phyloP scores from a whole-genome alignment of 768 basidiomycete species.

The Chalciporus piperatus region DNA sequence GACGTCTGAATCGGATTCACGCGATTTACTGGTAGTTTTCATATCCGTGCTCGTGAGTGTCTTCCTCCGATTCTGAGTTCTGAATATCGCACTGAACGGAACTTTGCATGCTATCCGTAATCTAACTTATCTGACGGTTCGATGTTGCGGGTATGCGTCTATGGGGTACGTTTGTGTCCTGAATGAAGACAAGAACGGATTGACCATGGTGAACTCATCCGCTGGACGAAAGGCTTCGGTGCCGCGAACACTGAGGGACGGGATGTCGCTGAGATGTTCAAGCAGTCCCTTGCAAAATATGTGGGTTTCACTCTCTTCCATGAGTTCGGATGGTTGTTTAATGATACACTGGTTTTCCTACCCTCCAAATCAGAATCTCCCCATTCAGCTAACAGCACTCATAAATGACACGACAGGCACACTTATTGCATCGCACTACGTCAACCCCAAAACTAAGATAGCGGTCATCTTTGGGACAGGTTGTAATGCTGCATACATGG shows the following conservation, averaged over 20 bases:
- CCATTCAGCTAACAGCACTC: constrained; percentile 76
- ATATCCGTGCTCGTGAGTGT: constrained; percentile 85
- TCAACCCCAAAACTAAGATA: constrained; percentile 86
- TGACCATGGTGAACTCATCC: constrained; percentile 90
- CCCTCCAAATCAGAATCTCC: constrained; percentile 58
- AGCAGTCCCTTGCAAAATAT: constrained; percentile 69
- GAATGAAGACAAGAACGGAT: constrained; percentile 79
- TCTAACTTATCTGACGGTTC: neutral
- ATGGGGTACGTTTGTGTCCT: neutral
- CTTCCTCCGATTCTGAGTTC: neutral
- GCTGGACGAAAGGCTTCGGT: constrained; percentile 99
- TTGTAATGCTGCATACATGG: constrained; percentile 98
- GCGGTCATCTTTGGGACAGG: constrained; percentile 98
- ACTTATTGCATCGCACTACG: constrained; percentile 94
- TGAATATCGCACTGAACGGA: neutral
- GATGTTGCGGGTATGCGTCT: neutral
- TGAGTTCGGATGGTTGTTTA: neutral
- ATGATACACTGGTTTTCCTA: neutral
- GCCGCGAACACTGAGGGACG: constrained; percentile 86
- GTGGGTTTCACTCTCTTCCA: constrained; percentile 43
- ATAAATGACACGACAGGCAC: constrained; percentile 99
- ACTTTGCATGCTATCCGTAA: neutral
- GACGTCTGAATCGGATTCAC: constrained; percentile 2
- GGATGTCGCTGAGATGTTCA: constrained; percentile 94
- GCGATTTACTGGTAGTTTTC: constrained; percentile 64